Base-by-base conservation (phyloP, 1,284 basidiomycete genomes). In the Malassezia obtusa region DNA sequence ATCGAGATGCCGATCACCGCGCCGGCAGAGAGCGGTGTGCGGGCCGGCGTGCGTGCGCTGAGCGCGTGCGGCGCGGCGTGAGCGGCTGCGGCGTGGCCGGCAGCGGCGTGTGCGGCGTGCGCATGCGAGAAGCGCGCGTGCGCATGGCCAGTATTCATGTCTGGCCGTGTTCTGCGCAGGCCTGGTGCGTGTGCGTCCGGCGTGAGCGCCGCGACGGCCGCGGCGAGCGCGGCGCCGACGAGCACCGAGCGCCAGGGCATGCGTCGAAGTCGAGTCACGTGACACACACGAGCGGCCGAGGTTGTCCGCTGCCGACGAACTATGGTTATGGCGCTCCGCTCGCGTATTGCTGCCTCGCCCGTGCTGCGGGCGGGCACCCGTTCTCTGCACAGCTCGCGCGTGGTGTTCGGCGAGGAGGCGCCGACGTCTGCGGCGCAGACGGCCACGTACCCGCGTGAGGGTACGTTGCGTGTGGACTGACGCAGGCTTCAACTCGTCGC, bases 391-490 rank as follows among this genome's bases (percentile, higher is more conserved):
- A 38, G 33, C 17, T 45, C 53, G 39, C 43, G 48, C 12, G 39
- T 35, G 10, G 53, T 26, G 40, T 40, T 19, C 36, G 53, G 21
- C 19, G 44, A 21, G 24, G 35, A 50, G 7, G 46, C 35, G 25
- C 53, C 53, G 12, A 46, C 25, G 28, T 56, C 53, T 2, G 53
- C 48, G 4, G 53, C 40, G 22, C 53, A 56, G 45, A 40, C 48
- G 8, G 53, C 53, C 24, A 28, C 50, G 38, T 56, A 56, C 49
- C 48, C 53, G 3, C 33, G n/a, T 14, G 48, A 56, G 37, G 53
- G 53, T 56, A 22, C n/a, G 53, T 50, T 21, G 8, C 12, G 4
- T 8, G 3, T 21, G 15, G 19, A n/a, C 32, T 37, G 14, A 45
- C 43, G 6, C 11, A 56, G 53, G 53, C 31, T 56, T 56, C 53